A percentile compares a stretch with the other conserved stretches of the same genome.
These are phyloP conservation scores for Crithidia acanthocephali DNA, from an alignment of 208 protist genomes.

Conservation along the genomic window DNA sequence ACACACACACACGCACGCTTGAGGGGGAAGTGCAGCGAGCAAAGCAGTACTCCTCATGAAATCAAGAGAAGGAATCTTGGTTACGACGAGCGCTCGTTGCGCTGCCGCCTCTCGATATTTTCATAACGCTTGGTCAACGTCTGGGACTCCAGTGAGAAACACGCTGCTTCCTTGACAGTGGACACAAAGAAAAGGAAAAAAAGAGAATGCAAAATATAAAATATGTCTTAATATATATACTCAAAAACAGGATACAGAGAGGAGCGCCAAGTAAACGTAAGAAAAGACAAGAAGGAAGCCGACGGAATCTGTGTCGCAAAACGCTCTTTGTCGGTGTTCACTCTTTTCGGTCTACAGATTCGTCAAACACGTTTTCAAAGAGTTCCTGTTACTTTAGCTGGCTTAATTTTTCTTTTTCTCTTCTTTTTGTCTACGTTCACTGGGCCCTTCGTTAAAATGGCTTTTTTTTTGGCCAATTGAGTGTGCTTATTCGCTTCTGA, in stretches of 20 bases:
- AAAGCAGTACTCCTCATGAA: too few species aligned
- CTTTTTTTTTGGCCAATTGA: background rate
- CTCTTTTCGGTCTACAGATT: background rate
- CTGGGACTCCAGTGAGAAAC: background rate
- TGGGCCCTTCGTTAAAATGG: background rate
- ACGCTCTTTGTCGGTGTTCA: background rate
- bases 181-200: slow-evolving; percentile 22
- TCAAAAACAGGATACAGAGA: background rate
- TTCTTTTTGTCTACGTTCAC: too few species aligned
- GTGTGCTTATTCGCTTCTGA: background rate
- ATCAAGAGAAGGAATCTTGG: too few species aligned
- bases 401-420: too few species aligned
- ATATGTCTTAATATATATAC: background rate
- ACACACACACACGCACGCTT: background rate
- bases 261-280: background rate
- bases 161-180: background rate
- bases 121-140: too few species aligned
- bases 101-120: too few species aligned
- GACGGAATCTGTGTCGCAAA: background rate
- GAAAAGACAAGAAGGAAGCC: background rate
- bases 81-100: too few species aligned
- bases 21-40: too few species aligned
- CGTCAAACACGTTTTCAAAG: background rate
- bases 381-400: background rate
- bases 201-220: slow-evolving; percentile 15